A percentile compares a stretch with the other conserved stretches of the same genome.
phyloP scores from a whole-genome alignment of 495 filamentous ascomycete species.

The Lophiostoma macrostomum region DNA sequence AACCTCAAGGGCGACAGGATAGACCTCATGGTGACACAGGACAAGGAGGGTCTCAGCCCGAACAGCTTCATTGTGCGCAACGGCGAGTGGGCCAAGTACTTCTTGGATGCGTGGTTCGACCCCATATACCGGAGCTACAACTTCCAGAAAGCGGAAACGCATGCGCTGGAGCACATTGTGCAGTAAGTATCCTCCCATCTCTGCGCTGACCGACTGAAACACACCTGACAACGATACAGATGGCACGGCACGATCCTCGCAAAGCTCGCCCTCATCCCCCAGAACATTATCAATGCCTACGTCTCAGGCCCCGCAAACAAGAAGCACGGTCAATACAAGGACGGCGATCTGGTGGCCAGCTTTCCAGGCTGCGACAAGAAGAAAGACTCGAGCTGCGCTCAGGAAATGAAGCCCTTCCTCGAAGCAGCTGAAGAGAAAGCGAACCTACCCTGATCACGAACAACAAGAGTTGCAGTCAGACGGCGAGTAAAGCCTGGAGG shows the following conservation, averaged over 20 bases:
- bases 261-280: constrained; percentile 79
- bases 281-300: constrained; percentile 78
- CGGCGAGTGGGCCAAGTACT: constrained; percentile 88
- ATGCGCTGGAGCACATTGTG: constrained; percentile 68
- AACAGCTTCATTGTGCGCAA: constrained; percentile 76
- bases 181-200: constrained; percentile 33
- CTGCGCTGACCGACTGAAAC: neutral
- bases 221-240: constrained; percentile 46
- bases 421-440: constrained; percentile 15
- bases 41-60: constrained; percentile 71
- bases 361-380: constrained; percentile 67
- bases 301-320: constrained; percentile 48
- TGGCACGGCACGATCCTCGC: constrained; percentile 99
- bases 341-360: constrained; percentile 82
- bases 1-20: constrained; percentile 73
- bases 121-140: constrained; percentile 90
- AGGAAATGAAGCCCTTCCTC: constrained; percentile 54
- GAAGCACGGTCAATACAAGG: constrained; percentile 59
- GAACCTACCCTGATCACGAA: neutral
- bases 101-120: constrained; percentile 95
- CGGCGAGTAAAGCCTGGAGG: no score
- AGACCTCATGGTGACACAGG: constrained; percentile 82
- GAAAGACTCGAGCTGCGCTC: constrained; percentile 63
- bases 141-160: constrained; percentile 89
- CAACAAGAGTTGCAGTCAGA: no score